phyloP scores from a whole-genome alignment of 2,329 filamentous ascomycete genomes.

The Aureobasidium sp. region DNA sequence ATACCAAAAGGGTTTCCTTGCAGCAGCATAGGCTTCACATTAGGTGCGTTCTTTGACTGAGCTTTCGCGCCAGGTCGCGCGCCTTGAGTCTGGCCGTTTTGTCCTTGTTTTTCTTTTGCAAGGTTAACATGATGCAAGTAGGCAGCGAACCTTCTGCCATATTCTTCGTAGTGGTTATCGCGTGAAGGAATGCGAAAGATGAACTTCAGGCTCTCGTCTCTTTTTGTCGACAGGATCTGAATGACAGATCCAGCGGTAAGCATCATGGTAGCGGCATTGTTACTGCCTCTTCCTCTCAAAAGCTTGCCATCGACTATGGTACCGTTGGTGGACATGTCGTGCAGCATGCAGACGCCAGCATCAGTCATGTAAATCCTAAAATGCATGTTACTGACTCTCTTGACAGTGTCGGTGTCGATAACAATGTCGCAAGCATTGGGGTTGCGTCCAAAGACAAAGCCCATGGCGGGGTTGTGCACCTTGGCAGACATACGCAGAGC shows the following conservation, averaged over 20 bases:
- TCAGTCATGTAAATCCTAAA: slow-evolving; percentile 88
- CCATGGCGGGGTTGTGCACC: slow-evolving; percentile 60
- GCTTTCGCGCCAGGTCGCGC: not conserved
- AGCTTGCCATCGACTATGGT: slow-evolving; percentile 73
- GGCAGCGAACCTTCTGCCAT: slow-evolving; percentile 59
- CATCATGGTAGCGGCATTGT: slow-evolving; percentile 50
- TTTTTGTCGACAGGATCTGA: slow-evolving; percentile 52
- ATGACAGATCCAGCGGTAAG: slow-evolving; percentile 68
- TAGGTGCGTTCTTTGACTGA: not conserved
- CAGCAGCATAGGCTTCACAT: slow-evolving; percentile 18
- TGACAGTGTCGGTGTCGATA: slow-evolving; percentile 58
- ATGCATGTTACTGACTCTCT: slow-evolving; percentile 85
- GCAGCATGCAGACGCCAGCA: slow-evolving; percentile 81
- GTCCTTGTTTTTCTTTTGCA: slow-evolving; percentile 15
- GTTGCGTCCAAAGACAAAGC: slow-evolving; percentile 86
- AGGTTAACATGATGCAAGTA: slow-evolving; percentile 49
- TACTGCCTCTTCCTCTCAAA: slow-evolving; percentile 49
- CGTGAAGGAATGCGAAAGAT: slow-evolving; percentile 72
- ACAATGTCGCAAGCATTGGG: slow-evolving; percentile 62
- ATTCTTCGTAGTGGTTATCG: slow-evolving; percentile 61
- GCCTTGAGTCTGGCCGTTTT: not conserved
- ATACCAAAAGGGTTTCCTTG: slow-evolving; percentile 49
- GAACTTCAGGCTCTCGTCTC: slow-evolving; percentile 64
- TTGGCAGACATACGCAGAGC: slow-evolving; percentile 71
- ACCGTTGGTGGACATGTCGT: slow-evolving; percentile 93